Evolutionary conservation across 2,329 filamentous ascomycete species (phyloP).

Genomic region (Metarhizium guizhouense): DNA sequence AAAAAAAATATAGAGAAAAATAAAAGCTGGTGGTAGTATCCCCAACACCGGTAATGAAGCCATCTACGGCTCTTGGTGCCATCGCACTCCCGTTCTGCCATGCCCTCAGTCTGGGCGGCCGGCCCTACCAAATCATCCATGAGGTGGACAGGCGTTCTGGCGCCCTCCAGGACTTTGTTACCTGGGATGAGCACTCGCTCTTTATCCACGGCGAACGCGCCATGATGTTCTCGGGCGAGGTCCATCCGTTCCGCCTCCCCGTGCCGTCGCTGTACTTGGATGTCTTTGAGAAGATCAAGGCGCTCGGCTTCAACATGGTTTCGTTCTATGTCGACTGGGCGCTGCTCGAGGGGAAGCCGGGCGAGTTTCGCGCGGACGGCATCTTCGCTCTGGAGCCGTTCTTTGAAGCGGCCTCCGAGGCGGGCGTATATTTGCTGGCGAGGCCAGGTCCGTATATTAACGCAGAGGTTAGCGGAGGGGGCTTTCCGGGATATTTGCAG

Average conservation of each 20-base stretch:
- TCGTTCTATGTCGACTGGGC: slow-evolving; percentile 78
- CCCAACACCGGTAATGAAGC: slow-evolving; percentile 13
- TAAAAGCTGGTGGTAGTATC: not conserved
- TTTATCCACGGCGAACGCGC: slow-evolving; percentile 61
- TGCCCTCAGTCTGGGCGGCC: slow-evolving; percentile 10
- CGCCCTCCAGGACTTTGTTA: slow-evolving; percentile 36
- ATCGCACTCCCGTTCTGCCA: slow-evolving; percentile 7
- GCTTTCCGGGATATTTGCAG: slow-evolving; percentile 74
- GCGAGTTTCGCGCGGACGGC: slow-evolving; percentile 60
- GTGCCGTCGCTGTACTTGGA: slow-evolving; percentile 51
- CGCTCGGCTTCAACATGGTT: slow-evolving; percentile 69
- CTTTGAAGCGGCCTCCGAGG: slow-evolving; percentile 63
- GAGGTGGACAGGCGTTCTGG: slow-evolving; percentile 12
- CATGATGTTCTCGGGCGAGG: slow-evolving; percentile 64
- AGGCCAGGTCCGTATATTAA: slow-evolving; percentile 70
- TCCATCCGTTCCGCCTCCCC: slow-evolving; percentile 55
- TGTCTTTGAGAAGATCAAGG: slow-evolving; percentile 74
- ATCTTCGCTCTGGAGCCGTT: slow-evolving; percentile 66
- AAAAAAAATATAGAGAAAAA: not conserved
- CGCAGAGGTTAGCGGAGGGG: slow-evolving; percentile 66
- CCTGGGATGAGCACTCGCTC: slow-evolving; percentile 65
- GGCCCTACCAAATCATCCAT: slow-evolving; percentile 13
- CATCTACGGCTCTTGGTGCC: slow-evolving; percentile 8
- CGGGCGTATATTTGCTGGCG: slow-evolving; percentile 70
- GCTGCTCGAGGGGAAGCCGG: slow-evolving; percentile 63